Base-by-base conservation (phyloP, 805 yeast species). In the Ogataea angusta region DNA sequence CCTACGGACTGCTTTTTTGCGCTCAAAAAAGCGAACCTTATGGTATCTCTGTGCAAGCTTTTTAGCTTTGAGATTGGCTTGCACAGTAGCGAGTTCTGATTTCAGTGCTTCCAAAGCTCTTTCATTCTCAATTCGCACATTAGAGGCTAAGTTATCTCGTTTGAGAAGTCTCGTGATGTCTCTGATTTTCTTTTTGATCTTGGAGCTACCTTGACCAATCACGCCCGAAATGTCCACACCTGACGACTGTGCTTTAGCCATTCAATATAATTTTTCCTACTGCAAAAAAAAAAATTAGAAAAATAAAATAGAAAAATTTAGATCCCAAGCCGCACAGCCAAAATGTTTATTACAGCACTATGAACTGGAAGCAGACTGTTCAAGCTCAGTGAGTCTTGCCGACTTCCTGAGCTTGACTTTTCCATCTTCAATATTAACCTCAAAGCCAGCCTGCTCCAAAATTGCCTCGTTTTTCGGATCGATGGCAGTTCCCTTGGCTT, bases 21-120 rank as follows among this genome's bases (percentile, higher is more conserved):
- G 78, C 62, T 90, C 98, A 47, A 93, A 87, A 59, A 93, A 93
- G 50, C 91, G 75, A 35, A 93, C 88, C 90, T 88, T 89, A 59
- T 88, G 96, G 60, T 93, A 93, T 64, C 82, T 85, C 51, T 80
- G 75, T 10, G 87, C 69, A 61, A 53, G 62, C 19, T 54, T 66
- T 48, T 66, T 68, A 2, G 73, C 68, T 48, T 66, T 69, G 33
- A 68, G 57, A 30, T 63, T 62, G 30, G 56, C 42, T 42, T 68
- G 69, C 17, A 66, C 67, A 33, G 65, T 66, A 24, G 66, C 67
- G 32, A 77, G 61, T 49, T 77, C 80, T 9, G 66, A 57, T 21
- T 65, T 57, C 31, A 77, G 63, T 2, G 77, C 76, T 43, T 70
- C 68, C 42, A 77, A 62, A 14, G 69, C 68, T 44, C 69, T 54